Evolutionary conservation across 2,329 filamentous ascomycete genomes (phyloP).

Genomic region (Ascochyta clinopodiicola): DNA sequence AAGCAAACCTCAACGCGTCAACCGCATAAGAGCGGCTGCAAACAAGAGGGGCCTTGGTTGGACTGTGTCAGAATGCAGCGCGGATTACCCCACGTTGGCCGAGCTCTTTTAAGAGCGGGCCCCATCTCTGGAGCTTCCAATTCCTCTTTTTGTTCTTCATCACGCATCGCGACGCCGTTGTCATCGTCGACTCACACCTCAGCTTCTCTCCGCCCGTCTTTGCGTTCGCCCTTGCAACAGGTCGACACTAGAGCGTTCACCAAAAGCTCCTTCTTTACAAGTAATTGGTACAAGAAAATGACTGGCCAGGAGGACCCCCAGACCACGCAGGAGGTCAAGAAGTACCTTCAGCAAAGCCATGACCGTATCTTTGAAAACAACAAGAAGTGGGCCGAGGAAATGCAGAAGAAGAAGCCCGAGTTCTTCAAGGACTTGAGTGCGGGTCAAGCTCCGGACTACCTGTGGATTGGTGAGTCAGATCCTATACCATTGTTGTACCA

Average conservation of each 20-base stretch:
- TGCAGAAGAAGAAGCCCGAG: constrained; percentile 64
- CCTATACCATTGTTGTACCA: neutral
- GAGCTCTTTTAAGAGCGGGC: constrained; percentile 20
- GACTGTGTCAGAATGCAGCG: constrained; percentile 27
- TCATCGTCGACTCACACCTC: constrained; percentile 6
- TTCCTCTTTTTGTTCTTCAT: neutral
- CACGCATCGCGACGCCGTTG: neutral
- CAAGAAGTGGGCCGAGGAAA: constrained; percentile 67
- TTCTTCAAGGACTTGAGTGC: constrained; percentile 70
- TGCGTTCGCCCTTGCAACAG: constrained; percentile 1
- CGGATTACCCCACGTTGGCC: constrained; percentile 33
- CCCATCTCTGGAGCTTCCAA: constrained; percentile 5
- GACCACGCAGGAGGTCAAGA: constrained; percentile 36
- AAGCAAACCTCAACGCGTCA: constrained; percentile 29
- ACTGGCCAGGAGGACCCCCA: constrained; percentile 24
- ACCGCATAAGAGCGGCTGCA: constrained; percentile 29
- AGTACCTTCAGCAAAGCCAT: constrained; percentile 68
- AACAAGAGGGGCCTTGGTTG: constrained; percentile 17
- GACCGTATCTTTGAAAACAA: constrained; percentile 74
- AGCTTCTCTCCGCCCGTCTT: constrained; percentile 7
- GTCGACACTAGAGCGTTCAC: constrained; percentile 11
- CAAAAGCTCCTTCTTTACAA: constrained; percentile 18
- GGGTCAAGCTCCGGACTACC: constrained; percentile 73
- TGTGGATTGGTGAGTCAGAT: constrained; percentile 53
- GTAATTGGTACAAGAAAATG: constrained; percentile 28